Base-by-base conservation (phyloP, 2,329 filamentous ascomycete species). In the Fusarium decemcellulare region DNA sequence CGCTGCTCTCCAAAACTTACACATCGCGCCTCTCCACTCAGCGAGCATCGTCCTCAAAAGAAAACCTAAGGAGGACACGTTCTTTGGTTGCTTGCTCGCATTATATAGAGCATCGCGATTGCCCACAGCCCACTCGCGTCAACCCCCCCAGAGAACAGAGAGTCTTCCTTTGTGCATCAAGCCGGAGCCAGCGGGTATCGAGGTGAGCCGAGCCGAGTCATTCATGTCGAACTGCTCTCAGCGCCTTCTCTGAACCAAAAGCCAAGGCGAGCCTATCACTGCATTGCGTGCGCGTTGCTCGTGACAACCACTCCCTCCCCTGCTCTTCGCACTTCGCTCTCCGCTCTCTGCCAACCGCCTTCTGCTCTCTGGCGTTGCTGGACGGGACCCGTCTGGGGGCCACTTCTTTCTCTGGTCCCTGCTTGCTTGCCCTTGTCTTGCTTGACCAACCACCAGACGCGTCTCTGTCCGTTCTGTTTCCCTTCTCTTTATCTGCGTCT, bases 131-230 rank as follows among this genome's bases (percentile, higher is more conserved):
- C 55, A n/a, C 37, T 11, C 53, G 57, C 59, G 50, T 37, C 36
- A 29, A 37, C 23, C 23, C 62, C 63, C 50, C 57, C 46, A 63
- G 61, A 44, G 56, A 63, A 57, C 37, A 43, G 23, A 23, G 23
- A 71, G 52, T 58, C 56, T 36, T 53, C 29, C 27, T 52, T 59
- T 43, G 56, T 53, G 46, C 55, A 39, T 47, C 60, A 50, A 52
- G 50, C 43, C 59, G 61, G 70, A 68, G 70, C 64, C 64, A 72
- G 68, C 71, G 65, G 65, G 70, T 74, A 74, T 70, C 61, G 74
- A 71, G 68, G 68, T 71, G 68, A 78, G 76, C 76, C 77, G 72
- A 77, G 76, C 72, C 68, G 67, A 75, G 70, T 74, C 66, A 74
- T 76, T 76, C 74, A 76, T 75, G 63, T 74, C 75, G 68, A 76